phyloP scores from a whole-genome alignment of 192 early-diverging fungal genomes.

The Coemansia sp. region DNA sequence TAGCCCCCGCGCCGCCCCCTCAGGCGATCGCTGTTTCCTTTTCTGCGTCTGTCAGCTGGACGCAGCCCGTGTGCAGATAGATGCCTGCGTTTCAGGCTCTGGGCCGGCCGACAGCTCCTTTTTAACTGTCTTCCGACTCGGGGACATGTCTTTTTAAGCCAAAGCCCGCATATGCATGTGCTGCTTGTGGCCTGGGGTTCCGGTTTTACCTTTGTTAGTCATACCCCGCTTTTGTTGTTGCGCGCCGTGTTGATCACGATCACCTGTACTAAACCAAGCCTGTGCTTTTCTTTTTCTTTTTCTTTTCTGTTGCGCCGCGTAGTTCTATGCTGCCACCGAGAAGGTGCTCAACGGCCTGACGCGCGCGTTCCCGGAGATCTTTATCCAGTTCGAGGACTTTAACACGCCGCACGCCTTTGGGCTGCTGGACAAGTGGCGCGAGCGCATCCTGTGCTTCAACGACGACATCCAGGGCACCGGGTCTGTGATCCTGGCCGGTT shows the following conservation, averaged over 20 bases:
- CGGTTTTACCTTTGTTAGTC: neutral
- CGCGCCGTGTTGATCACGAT: no score
- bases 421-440: constrained; percentile 75
- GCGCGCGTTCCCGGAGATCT: constrained; percentile 70
- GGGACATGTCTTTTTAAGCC: neutral
- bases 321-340: constrained; percentile 83
- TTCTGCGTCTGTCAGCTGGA: constrained; percentile 7
- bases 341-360: constrained; percentile 58
- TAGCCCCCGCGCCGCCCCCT: neutral
- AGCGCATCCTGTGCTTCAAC: constrained; percentile 88
- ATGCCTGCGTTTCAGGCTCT: neutral
- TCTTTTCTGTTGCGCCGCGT: constrained; percentile 14
- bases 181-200: neutral
- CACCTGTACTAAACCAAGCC: neutral
- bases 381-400: constrained; percentile 99
- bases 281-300: neutral
- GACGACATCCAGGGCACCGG: constrained; percentile 74
- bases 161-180: no score
- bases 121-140: neutral
- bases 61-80: constrained; percentile 1
- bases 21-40: neutral
- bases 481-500: constrained; percentile 89
- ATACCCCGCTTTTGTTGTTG: neutral
- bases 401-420: constrained; percentile 90
- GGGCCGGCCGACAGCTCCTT: no score